phyloP scores from a whole-genome alignment of 805 yeast species.

The Starmerella asiatica region DNA sequence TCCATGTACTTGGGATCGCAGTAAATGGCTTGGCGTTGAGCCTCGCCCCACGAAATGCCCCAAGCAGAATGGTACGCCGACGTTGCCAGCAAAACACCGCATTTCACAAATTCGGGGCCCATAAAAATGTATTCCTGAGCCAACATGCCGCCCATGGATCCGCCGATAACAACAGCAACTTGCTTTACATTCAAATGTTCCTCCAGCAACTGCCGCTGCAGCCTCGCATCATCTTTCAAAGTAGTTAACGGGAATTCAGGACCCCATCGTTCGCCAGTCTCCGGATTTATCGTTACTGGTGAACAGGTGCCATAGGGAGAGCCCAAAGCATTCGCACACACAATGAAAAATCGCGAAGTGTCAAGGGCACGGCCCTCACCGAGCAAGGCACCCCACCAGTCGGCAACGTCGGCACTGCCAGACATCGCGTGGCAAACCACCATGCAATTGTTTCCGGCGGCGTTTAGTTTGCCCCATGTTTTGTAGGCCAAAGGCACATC shows the following conservation, averaged over 20 bases:
- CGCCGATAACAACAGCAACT: conserved; percentile 81
- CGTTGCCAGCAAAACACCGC: conserved; percentile 76
- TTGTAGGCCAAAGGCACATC: conserved; percentile 89
- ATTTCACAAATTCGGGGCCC: conserved; percentile 51
- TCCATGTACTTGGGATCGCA: conserved; percentile 88
- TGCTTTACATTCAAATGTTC: conserved; percentile 68
- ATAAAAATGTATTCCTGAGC: conserved; percentile 77
- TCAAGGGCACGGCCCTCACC: conserved; percentile 84
- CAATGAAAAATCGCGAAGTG: conserved; percentile 70
- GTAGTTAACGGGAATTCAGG: conserved; percentile 92
- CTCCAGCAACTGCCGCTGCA: conserved; percentile 55
- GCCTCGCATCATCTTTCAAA: conserved; percentile 77
- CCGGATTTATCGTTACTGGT: conserved; percentile 71
- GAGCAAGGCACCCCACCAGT: conserved; percentile 97
- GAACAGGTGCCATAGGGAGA: conserved; percentile 95
- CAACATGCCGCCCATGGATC: conserved; percentile 98
- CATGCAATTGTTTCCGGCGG: conserved; percentile 56
- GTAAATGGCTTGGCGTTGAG: conserved; percentile 91
- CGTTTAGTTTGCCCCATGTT: conserved; percentile 83
- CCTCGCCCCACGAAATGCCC: conserved; percentile 99
- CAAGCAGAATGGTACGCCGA: conserved; percentile 93
- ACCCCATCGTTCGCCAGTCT: conserved; percentile 69
- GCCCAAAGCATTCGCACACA: conserved; percentile 86
- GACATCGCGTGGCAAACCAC: conserved; percentile 94
- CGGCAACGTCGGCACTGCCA: conserved; percentile 87